Base-by-base conservation (phyloP, 495 filamentous ascomycete genomes). In the Pseudoneurospora amorphoporcata region DNA sequence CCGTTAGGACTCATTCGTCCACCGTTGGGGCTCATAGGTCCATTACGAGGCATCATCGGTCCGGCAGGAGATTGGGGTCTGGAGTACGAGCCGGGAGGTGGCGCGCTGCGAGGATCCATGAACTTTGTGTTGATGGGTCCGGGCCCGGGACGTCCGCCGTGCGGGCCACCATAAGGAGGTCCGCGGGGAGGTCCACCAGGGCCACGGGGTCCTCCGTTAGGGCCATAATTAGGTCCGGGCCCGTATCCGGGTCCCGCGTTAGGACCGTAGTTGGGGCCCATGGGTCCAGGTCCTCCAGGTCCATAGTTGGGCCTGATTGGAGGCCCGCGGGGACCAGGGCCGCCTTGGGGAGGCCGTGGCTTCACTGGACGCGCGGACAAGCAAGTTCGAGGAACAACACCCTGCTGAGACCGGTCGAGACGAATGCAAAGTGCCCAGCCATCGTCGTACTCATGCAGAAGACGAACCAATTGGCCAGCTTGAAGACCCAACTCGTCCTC, bases 391-490 rank as follows among this genome's bases (percentile, higher is more conserved):
- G 95, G 95, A 71, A 90, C 93, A 69, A 98, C 96, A 81, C 95
- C 95, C 83, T 98, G 94, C 75, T 92, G 87, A 58, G 93, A 93
- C 69, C 93, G 90, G 81, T 98, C 95, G 68, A 98, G 88, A 73
- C 92, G 91, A 77, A 92, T 90, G 81, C 95, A 98, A 70, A 98
- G 92, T 75, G 94, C 92, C 95, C 95, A 99, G 79, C 95, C 95
- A 84, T 99, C 95, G 79, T 99, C 96, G 80, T 98, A 99, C 81
- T 97, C 95, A 75, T 98, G 94, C 42, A 98, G 81, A 73, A 99
- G 84, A 70, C 95, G 87, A 39, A 98, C 92, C 4, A 99, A 86
- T 71, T 93, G 88, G 74, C 95, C 95, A 65, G 90, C 86, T 53
- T 83, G 86, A 12, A 99, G 88, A 58, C 86, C 91, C 75, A 99